phyloP scores from a whole-genome alignment of 2,329 filamentous ascomycete genomes.

The Ophiostoma novo-ulmi region DNA sequence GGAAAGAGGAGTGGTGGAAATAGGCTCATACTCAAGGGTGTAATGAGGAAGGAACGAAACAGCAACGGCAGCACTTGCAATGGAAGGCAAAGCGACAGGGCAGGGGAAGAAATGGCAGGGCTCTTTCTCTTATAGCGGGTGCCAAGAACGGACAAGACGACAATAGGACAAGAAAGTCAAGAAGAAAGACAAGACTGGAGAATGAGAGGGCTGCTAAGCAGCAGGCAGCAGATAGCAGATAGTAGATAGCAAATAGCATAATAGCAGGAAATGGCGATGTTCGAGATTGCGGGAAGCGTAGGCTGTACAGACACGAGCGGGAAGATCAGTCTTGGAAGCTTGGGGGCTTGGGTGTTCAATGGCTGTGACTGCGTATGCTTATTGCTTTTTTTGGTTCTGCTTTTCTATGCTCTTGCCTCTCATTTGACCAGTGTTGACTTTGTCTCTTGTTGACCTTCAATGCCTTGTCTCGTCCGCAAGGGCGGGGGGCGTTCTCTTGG shows the following conservation, averaged over 20 bases:
- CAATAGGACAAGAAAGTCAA: background rate
- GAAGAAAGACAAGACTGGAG: background rate
- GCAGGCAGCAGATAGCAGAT: too few species aligned
- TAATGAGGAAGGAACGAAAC: background rate
- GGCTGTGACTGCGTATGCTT: background rate
- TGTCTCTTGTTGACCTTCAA: constrained; percentile 4
- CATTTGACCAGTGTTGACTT: background rate
- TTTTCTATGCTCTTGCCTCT: background rate
- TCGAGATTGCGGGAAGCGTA: constrained; percentile 16
- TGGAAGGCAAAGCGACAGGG: background rate
- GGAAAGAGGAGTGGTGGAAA: background rate
- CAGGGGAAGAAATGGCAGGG: background rate
- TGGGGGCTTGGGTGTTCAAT: background rate
- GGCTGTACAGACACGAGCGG: constrained; percentile 13
- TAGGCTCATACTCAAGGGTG: background rate
- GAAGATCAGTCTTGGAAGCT: constrained; percentile 4
- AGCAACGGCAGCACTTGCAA: background rate
- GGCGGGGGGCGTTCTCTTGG: constrained; percentile 22
- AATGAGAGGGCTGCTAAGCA: background rate
- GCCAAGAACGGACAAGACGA: background rate
- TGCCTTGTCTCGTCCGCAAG: constrained; percentile 20
- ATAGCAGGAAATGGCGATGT: constrained; percentile 24
- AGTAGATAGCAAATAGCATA: background rate
- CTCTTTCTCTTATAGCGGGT: background rate
- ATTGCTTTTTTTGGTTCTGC: background rate